Evolutionary conservation across 441 rosid species (phyloP), one percentile per base, ranked within the genome.

Genomic region (Erodium moschatum): DNA sequence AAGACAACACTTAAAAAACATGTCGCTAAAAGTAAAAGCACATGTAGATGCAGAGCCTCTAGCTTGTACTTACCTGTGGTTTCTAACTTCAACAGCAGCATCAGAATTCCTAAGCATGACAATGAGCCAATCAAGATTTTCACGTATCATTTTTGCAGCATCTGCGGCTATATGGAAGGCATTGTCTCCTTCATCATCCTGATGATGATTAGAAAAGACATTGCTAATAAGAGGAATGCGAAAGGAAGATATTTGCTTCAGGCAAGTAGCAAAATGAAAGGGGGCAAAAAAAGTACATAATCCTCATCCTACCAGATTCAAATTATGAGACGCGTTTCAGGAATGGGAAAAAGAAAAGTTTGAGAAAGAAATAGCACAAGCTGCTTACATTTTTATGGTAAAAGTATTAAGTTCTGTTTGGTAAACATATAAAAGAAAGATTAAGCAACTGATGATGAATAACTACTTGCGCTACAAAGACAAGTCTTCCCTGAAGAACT

Each of bases 141-240:
- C 99, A 68, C 98, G 93, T 72, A 92, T 92, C 97, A 90, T 92
- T 85, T 89, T 95, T 75, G 97, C 97, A 33, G 91, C 85, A 76
- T 92, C 98, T 13, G 99, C 99, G 38, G 99, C 99, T 80, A 95
- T 89, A 80, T 92, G 99, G 83, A 95, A 95, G 70, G 98, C 98
- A 77, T 87, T 90, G 72, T 90, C 90, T 58, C 99, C 98, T 79
- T 95, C 98, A 82, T 95, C 99, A 73, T 91, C 97, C 99, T 94
- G 84, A 73, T 24, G 72, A 73, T 66, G 33, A 75, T 18, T 24
- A 61, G 66, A 16, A 44, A 73, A 72, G 72, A 68, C 68, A 69
- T 64, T 63, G 65, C 66, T 69, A 40, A 69, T 60, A 78, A 62
- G 74, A 62, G 67, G 77, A 73, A 38, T 75, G 69, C 69, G 69